Evolutionary conservation across 177 flowering plant genomes (phyloP).

Genomic region (Tripterygium wilfordii): DNA sequence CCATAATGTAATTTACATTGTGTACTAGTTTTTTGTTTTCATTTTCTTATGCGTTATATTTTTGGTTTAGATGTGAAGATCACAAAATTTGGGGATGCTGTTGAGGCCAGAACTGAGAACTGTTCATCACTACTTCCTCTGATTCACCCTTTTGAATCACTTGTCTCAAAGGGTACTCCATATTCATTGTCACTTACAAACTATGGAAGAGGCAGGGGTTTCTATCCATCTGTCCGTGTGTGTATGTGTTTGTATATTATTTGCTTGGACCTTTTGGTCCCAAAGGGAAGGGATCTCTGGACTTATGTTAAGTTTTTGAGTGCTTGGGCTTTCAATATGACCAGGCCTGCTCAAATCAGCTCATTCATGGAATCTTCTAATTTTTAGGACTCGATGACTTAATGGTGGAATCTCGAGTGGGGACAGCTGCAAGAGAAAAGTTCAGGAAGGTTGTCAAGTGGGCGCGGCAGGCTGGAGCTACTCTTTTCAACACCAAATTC

Average conservation of each 20-base stretch:
- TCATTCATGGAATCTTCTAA: too few relatives aligned
- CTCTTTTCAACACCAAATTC: conserved; percentile 14
- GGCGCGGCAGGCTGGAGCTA: conserved; percentile 33
- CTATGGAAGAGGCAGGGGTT: too few relatives aligned
- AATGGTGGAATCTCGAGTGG: conserved; percentile 28
- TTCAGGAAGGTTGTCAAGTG: conserved; percentile 55
- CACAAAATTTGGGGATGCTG: conserved; percentile 23
- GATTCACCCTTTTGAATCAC: conserved; percentile 25
- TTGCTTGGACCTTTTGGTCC: too few relatives aligned
- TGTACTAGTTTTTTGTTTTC: background rate
- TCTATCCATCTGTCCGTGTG: too few relatives aligned
- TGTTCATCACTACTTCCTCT: conserved; percentile 33
- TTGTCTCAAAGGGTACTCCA: conserved; percentile 21
- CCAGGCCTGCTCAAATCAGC: too few relatives aligned
- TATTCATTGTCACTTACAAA: background rate
- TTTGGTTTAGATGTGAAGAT: conserved; percentile 40
- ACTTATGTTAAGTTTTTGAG: too few relatives aligned
- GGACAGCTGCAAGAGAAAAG: conserved; percentile 49
- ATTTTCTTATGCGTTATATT: background rate
- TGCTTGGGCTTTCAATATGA: too few relatives aligned
- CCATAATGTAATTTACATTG: too few relatives aligned
- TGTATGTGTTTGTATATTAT: too few relatives aligned
- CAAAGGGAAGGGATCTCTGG: too few relatives aligned
- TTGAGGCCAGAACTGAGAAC: conserved; percentile 43
- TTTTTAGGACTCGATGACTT: conserved; percentile 48